These are phyloP conservation scores for Kwoniella sp. DNA, from an alignment of 768 basidiomycete genomes.

Conservation along the genomic window DNA sequence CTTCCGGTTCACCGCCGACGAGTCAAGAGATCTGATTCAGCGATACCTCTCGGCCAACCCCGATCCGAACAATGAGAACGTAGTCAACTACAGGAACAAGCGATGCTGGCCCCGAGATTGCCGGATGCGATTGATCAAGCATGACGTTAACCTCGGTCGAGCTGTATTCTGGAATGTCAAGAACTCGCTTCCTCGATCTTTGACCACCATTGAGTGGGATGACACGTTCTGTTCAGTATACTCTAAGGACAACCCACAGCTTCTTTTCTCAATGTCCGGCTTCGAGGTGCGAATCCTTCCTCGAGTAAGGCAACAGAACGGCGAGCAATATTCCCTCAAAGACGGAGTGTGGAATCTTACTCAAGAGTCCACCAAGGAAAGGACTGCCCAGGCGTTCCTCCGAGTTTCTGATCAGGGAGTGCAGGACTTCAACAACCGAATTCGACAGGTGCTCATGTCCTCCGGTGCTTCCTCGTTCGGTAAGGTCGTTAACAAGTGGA, in stretches of 20 bases:
- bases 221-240: slow-evolving; percentile 96
- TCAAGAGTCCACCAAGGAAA: slow-evolving; percentile 95
- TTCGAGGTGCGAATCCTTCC: slow-evolving; percentile 98
- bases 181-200: slow-evolving; percentile 87
- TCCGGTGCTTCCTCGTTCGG: slow-evolving; percentile 98
- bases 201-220: slow-evolving; percentile 99
- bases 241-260: slow-evolving; percentile 94
- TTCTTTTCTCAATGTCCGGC: slow-evolving; percentile 98
- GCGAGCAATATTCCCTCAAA: slow-evolving; percentile 95
- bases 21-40: slow-evolving; percentile 95
- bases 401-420: slow-evolving; percentile 97
- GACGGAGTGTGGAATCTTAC: slow-evolving; percentile 96
- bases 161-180: slow-evolving; percentile 99
- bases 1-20: slow-evolving; percentile 96
- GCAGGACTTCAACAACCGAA: slow-evolving; percentile 96
- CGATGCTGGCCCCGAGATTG: slow-evolving; percentile 99
- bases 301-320: slow-evolving; percentile 90
- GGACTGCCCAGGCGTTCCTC: slow-evolving; percentile 96
- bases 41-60: slow-evolving; percentile 96
- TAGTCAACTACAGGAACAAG: slow-evolving; percentile 99
- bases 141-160: slow-evolving; percentile 96
- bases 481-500: slow-evolving; percentile 73
- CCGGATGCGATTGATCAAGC: slow-evolving; percentile 97
- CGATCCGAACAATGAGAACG: slow-evolving; percentile 96
- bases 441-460: slow-evolving; percentile 90